Conservation (phyloP, 495 filamentous ascomycete genomes). For the Penicillium manginii region DNA sequence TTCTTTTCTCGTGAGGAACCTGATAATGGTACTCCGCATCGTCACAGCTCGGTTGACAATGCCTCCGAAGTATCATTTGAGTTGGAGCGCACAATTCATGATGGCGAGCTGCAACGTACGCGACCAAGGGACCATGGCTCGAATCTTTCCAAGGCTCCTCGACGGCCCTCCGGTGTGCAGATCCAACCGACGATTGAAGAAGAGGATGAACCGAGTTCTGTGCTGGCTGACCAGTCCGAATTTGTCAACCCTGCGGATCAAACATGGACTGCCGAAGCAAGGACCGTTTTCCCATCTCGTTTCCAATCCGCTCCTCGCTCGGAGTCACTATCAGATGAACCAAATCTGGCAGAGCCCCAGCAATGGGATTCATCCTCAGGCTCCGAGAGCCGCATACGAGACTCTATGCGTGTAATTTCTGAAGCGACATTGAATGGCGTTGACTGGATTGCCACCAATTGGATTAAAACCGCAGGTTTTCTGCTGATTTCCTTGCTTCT, state of each 20-base stretch:
- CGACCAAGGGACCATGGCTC: slow-evolving; percentile 35
- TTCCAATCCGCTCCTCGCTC: neutral
- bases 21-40: slow-evolving; percentile 27
- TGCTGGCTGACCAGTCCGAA: slow-evolving; percentile 5
- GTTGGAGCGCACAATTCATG: slow-evolving; percentile 49
- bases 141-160: slow-evolving; percentile 47
- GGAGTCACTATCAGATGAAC: neutral
- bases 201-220: slow-evolving; percentile 27
- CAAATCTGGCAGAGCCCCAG: neutral
- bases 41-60: slow-evolving; percentile 37
- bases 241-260: slow-evolving; percentile 4
- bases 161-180: slow-evolving; percentile 44
- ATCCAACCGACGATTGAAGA: slow-evolving; percentile 37
- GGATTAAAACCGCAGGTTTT: slow-evolving; percentile 6
- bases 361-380: neutral
- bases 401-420: neutral
- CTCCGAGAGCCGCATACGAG: neutral
- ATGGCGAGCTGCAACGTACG: slow-evolving; percentile 44
- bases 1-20: slow-evolving; percentile 10
- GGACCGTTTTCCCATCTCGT: slow-evolving; percentile 28
- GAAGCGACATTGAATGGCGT: neutral
- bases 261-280: slow-evolving; percentile 26
- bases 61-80: slow-evolving; percentile 43
- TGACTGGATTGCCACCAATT: slow-evolving; percentile 13
- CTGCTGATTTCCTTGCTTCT: slow-evolving; percentile 22